Evolutionary conservation across 2,329 filamentous ascomycete genomes (phyloP), one percentile per base, ranked within the genome.

Genomic region (Thielaviopsis punctulata): DNA sequence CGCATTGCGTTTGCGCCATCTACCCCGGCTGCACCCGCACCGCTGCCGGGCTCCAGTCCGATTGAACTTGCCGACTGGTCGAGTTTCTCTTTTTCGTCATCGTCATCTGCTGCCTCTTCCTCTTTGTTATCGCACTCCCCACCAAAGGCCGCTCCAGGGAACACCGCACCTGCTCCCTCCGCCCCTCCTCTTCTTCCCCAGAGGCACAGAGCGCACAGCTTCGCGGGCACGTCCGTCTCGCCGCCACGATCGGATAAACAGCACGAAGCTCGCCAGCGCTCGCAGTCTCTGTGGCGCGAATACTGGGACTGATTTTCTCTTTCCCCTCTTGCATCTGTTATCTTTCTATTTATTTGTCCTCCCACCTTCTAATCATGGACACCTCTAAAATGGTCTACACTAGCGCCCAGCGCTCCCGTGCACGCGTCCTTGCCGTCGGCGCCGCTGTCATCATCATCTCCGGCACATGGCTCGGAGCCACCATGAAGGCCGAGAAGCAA

Each of bases 401-500:
- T 8, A 24, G 39, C 18, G 49, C 49, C n/a, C 49, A 51, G 24
- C 49, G 49, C 23, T 33, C 18, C 44, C 50, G 56, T 39, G 57
- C 58, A 33, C 58, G 57, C 33, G 55, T 60, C 24, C 57, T 61
- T 52, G 71, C 72, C n/a, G 65, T 61, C 30, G 70, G 69, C 30
- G 66, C 72, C 56, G 68, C 66, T 2, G 70, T 69, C 55, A 66
- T 72, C 53, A 66, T 72, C 55, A 63, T 68, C 54, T 69, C 72
- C 27, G 71, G 71, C 54, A 61, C 68, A 45, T 64, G 71, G 46
- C 73, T 72, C 52, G 72, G 72, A 49, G 72, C 72, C 6, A 68
- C 69, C 45, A 59, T 75, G 45, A 74, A 73, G 62, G 66, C 66
- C 47, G 68, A 72, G 55, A 64, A 67, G 54, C 69, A 75, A 56